Evolutionary conservation across 140 eudicot species (phyloP).

Genomic region (Cichorium intybus): DNA sequence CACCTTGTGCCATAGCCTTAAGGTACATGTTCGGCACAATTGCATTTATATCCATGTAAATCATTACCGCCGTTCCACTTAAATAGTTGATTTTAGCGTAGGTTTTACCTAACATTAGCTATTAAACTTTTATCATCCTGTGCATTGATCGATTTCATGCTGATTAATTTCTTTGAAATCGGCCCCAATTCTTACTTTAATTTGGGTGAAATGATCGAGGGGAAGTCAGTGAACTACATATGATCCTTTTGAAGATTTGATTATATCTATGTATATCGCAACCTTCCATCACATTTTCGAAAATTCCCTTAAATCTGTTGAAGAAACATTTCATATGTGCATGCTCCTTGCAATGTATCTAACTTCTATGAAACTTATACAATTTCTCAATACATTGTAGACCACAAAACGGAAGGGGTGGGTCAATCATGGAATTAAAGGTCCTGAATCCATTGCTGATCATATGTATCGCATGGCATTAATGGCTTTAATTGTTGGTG

Average conservation of each 20-base stretch:
- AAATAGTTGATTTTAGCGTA: background rate
- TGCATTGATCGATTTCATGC: slow-evolving; percentile 8
- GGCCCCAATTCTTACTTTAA: slow-evolving; percentile 15
- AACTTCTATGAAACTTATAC: background rate
- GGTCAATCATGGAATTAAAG: slow-evolving; percentile 79
- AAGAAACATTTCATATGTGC: background rate
- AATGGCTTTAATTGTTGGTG: slow-evolving; percentile 84
- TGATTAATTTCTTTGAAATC: background rate
- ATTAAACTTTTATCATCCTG: background rate
- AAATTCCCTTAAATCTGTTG: background rate
- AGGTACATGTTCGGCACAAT: slow-evolving; percentile 37
- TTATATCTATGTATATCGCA: background rate
- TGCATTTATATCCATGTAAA: slow-evolving; percentile 8
- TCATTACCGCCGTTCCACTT: background rate
- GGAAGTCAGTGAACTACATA: background rate
- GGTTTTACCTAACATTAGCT: background rate
- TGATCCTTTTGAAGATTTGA: background rate
- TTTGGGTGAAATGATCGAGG: slow-evolving; percentile 16
- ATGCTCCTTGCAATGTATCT: background rate
- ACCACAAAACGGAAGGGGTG: slow-evolving; percentile 91
- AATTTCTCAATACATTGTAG: slow-evolving; percentile 34
- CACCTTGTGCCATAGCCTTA: slow-evolving; percentile 82
- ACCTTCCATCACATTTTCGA: background rate
- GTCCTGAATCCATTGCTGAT: slow-evolving; percentile 91
- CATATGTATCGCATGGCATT: slow-evolving; percentile 92